phyloP scores from a whole-genome alignment of 1,284 basidiomycete species.

The Erythrobasidium hasegawianum region DNA sequence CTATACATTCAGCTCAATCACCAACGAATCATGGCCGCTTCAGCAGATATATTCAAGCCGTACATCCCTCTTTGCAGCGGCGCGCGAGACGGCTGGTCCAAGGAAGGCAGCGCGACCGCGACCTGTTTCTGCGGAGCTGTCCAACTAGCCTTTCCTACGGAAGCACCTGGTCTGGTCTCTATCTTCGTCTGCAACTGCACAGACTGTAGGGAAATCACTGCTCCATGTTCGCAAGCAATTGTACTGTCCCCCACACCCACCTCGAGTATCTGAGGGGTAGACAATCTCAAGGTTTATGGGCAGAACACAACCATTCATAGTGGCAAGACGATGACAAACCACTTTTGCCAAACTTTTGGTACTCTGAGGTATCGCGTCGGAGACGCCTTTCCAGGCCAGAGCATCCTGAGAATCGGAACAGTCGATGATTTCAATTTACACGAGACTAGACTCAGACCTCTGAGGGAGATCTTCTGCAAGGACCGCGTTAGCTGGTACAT shows the following conservation, averaged over 20 bases:
- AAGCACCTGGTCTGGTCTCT: constrained; percentile 44
- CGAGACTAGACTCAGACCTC: constrained; percentile 46
- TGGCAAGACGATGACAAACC: constrained; percentile 48
- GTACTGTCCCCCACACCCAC: constrained; percentile 44
- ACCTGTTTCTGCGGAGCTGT: constrained; percentile 49
- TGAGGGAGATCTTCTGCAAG: constrained; percentile 46
- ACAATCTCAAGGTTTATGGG: constrained; percentile 42
- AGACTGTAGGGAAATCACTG: constrained; percentile 49
- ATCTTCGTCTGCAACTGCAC: constrained; percentile 48
- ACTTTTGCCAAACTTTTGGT: constrained; percentile 49
- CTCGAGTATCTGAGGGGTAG: constrained; percentile 36
- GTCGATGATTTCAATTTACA: constrained; percentile 48
- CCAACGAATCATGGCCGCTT: background rate
- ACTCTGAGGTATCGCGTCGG: constrained; percentile 47
- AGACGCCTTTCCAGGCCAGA: constrained; percentile 39
- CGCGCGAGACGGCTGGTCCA: constrained; percentile 35
- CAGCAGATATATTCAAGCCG: background rate
- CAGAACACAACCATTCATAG: constrained; percentile 43
- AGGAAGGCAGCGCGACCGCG: constrained; percentile 46
- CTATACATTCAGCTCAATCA: background rate
- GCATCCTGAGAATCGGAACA: constrained; percentile 46
- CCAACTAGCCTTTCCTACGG: constrained; percentile 47
- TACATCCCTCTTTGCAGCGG: background rate
- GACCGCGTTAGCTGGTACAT: constrained; percentile 45
- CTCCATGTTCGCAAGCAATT: constrained; percentile 50